Conservation (phyloP, 768 basidiomycete genomes). For the Tricholoma sp. region DNA sequence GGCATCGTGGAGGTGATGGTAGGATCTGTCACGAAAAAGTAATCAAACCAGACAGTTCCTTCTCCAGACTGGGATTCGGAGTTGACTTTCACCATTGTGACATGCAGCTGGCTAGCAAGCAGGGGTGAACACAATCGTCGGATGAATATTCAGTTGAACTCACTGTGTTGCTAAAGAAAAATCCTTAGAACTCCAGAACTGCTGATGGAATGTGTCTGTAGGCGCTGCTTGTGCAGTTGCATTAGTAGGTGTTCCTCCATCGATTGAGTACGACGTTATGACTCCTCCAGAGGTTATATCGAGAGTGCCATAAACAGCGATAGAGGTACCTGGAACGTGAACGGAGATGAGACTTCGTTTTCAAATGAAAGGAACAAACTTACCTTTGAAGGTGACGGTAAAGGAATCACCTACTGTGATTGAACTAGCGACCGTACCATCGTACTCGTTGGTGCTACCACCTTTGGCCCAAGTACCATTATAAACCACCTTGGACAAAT, state of each 20-base stretch:
- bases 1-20: slow-evolving; percentile 12
- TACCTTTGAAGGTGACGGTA: slow-evolving; percentile 30
- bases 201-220: slow-evolving; percentile 26
- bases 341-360: not conserved
- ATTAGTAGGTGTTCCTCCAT: slow-evolving; percentile 21
- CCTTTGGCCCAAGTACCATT: slow-evolving; percentile 30
- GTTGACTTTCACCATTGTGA: slow-evolving; percentile 32
- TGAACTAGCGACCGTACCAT: slow-evolving; percentile 29
- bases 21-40: slow-evolving; percentile 27
- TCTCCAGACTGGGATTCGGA: slow-evolving; percentile 19
- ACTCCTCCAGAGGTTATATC: slow-evolving; percentile 32
- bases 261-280: slow-evolving; percentile 30
- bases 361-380: not conserved
- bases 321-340: slow-evolving; percentile 22
- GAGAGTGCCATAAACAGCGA: slow-evolving; percentile 30
- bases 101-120: slow-evolving; percentile 24
- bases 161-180: slow-evolving; percentile 27
- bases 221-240: slow-evolving; percentile 22
- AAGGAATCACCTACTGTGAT: slow-evolving; percentile 28
- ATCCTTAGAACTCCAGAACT: slow-evolving; percentile 29
- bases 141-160: slow-evolving; percentile 10
- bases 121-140: not conserved
- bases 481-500: slow-evolving; percentile 24
- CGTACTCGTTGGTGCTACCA: slow-evolving; percentile 22
- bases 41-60: slow-evolving; percentile 40